A percentile compares a stretch with the other conserved stretches of the same genome.
Conservation (phyloP, 2,329 filamentous ascomycete species). For the Penicillium sp. region DNA sequence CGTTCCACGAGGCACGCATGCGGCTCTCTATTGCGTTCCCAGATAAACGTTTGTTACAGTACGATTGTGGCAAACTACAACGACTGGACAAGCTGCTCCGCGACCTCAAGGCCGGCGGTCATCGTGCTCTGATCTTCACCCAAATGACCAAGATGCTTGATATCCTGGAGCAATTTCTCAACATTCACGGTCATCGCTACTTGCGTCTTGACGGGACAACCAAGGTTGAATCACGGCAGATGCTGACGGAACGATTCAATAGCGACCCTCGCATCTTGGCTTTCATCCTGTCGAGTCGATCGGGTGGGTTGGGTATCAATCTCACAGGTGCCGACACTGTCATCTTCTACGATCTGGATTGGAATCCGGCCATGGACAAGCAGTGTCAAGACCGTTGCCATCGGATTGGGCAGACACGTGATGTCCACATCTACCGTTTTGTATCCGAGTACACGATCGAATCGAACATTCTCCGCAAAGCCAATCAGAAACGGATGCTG, state of each 20-base stretch:
- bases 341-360: slow-evolving; percentile 98
- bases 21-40: slow-evolving; percentile 93
- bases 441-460: slow-evolving; percentile 93
- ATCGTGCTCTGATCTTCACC: slow-evolving; percentile 94
- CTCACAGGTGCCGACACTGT: slow-evolving; percentile 94
- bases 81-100: slow-evolving; percentile 79
- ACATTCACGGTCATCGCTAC: slow-evolving; percentile 96
- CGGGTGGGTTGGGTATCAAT: slow-evolving; percentile 92
- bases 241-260: slow-evolving; percentile 95
- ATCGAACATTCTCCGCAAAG: slow-evolving; percentile 93
- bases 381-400: slow-evolving; percentile 97
- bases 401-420: slow-evolving; percentile 92
- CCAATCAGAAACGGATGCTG: slow-evolving; percentile 94
- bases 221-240: slow-evolving; percentile 90
- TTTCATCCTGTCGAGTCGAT: slow-evolving; percentile 92
- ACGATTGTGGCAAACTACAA: slow-evolving; percentile 95
- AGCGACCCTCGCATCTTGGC: slow-evolving; percentile 84
- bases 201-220: slow-evolving; percentile 93
- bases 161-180: slow-evolving; percentile 94
- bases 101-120: slow-evolving; percentile 78
- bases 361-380: slow-evolving; percentile 99
- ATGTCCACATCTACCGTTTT: slow-evolving; percentile 95
- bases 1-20: slow-evolving; percentile 91
- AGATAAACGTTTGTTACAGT: slow-evolving; percentile 91
- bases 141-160: slow-evolving; percentile 99